Evolutionary conservation across 345 rosid genomes (phyloP).

Genomic region (Eucalyptus erythrocorys): DNA sequence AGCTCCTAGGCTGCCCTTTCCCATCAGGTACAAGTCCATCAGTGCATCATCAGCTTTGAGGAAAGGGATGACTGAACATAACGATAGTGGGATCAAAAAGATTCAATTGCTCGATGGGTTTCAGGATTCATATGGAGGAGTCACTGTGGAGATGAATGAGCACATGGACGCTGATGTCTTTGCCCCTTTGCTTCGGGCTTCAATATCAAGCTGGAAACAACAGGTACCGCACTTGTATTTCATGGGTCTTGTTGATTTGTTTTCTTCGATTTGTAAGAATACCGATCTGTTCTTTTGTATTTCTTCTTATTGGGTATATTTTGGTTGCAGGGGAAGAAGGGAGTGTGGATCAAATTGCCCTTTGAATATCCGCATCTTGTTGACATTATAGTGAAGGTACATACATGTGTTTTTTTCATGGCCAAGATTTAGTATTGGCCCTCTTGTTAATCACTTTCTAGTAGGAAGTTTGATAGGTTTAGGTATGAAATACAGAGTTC

Average conservation of each 20-base stretch:
- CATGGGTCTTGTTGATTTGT: not conserved
- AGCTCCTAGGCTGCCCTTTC: not conserved
- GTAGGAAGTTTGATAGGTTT: not conserved
- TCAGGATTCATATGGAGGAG: slow-evolving; percentile 43
- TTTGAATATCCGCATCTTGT: slow-evolving; percentile 35
- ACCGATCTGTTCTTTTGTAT: not conserved
- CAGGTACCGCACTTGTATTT: slow-evolving; percentile 15
- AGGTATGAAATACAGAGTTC: not conserved
- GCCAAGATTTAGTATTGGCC: not conserved
- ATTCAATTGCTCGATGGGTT: slow-evolving; percentile 19
- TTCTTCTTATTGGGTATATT: not conserved
- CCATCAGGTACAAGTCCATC: not conserved
- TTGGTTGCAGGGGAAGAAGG: slow-evolving; percentile 49
- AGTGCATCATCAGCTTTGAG: not conserved
- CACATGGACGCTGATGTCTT: slow-evolving; percentile 29
- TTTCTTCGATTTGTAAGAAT: too few species aligned
- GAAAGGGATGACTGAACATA: not conserved
- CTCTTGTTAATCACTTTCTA: not conserved
- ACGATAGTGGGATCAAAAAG: not conserved
- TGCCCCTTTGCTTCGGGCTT: slow-evolving; percentile 29
- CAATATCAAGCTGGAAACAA: slow-evolving; percentile 37
- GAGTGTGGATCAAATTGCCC: slow-evolving; percentile 67
- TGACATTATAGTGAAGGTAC: slow-evolving; percentile 31
- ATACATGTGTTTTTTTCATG: not conserved
- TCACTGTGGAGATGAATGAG: slow-evolving; percentile 21